These are phyloP conservation scores for Annona squamosa DNA, from an alignment of 164 flowering plant genomes.

Conservation along the genomic window DNA sequence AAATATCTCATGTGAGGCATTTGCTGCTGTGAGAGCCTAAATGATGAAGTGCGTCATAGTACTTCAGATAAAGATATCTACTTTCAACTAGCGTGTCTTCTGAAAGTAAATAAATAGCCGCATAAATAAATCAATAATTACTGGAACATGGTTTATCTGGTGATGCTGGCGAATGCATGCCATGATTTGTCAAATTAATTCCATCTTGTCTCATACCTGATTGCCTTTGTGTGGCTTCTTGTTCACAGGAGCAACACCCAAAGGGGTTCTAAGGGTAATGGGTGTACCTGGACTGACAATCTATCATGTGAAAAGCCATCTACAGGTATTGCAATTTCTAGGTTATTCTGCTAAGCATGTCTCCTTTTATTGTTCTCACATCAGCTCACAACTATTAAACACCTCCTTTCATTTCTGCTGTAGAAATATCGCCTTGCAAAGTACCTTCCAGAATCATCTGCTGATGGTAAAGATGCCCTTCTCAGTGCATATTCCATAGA, in stretches of 20 bases:
- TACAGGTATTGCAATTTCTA: constrained; percentile 38
- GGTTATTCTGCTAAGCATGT: neutral
- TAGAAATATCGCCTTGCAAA: constrained; percentile 71
- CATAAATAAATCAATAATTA: no score
- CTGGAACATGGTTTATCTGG: neutral
- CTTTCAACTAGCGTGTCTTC: no score
- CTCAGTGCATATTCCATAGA: neutral
- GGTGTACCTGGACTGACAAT: constrained; percentile 71
- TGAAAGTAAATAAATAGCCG: no score
- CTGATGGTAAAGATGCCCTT: constrained; percentile 34
- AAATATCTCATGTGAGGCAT: no score
- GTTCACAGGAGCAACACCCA: constrained; percentile 62
- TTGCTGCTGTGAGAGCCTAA: no score
- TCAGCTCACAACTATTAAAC: neutral
- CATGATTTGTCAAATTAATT: neutral
- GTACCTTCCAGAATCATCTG: constrained; percentile 58
- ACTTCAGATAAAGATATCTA: no score
- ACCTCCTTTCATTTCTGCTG: neutral
- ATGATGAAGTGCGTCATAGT: no score
- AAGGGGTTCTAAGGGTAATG: constrained; percentile 71
- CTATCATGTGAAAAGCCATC: constrained; percentile 71
- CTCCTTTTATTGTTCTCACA: neutral
- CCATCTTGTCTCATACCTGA: neutral
- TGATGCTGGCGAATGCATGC: neutral
- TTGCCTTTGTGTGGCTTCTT: neutral